Percentiles rank a stretch among this genome's conserved stretches.
These are phyloP conservation scores for Corylus avellana DNA, from an alignment of 306 rosid species.

Conservation along the genomic window DNA sequence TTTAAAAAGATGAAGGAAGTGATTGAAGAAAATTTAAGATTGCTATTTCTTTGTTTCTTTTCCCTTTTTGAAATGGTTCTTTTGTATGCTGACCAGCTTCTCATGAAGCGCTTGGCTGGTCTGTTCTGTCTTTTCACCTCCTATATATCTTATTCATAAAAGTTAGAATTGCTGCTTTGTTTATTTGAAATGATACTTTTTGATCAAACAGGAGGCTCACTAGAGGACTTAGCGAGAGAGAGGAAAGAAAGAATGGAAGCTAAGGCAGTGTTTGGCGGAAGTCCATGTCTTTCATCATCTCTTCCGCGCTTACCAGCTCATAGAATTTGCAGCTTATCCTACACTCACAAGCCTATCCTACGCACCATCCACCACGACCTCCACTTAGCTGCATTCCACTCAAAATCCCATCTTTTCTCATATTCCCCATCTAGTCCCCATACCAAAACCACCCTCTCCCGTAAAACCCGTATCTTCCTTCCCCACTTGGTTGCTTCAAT, in stretches of 20 bases:
- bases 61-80: too few relatives aligned
- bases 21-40: too few relatives aligned
- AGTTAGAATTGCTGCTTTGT: too few relatives aligned
- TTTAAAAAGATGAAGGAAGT: too few relatives aligned
- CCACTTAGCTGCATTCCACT: slow-evolving; percentile 66
- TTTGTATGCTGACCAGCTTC: too few relatives aligned
- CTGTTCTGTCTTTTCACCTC: too few relatives aligned
- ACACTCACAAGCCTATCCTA: slow-evolving; percentile 19
- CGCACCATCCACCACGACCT: slow-evolving; percentile 36
- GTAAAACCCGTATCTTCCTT: slow-evolving; percentile 60
- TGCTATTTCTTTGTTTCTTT: too few relatives aligned
- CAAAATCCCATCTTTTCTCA: slow-evolving; percentile 64
- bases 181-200: too few relatives aligned
- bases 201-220: neutral
- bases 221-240: neutral
- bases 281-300: slow-evolving; percentile 47
- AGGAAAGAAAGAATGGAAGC: slow-evolving; percentile 46
- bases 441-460: slow-evolving; percentile 42
- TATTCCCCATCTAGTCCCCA: slow-evolving; percentile 26
- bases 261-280: slow-evolving; percentile 49
- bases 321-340: slow-evolving; percentile 29
- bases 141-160: too few relatives aligned
- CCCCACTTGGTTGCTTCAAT: slow-evolving; percentile 81
- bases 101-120: too few relatives aligned
- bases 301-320: slow-evolving; percentile 34